A percentile compares a stretch with the other conserved stretches of the same genome.
Conservation (phyloP, 2,329 filamentous ascomycete genomes). For the Diaporthe eres region DNA sequence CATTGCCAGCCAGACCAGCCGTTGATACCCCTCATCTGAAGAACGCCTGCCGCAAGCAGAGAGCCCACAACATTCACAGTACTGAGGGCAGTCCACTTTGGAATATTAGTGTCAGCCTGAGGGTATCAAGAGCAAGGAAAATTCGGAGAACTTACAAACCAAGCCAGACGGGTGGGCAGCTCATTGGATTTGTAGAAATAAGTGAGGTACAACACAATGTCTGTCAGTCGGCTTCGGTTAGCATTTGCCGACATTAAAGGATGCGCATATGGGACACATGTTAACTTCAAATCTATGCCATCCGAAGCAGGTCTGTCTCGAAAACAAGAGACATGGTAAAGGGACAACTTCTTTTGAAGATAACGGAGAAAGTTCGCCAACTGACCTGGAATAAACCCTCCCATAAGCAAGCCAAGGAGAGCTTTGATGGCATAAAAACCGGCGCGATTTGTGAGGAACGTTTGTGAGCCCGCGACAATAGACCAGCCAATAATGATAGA, state of each 20-base stretch:
- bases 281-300: neutral
- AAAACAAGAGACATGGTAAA: neutral
- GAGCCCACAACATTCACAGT: conserved; percentile 67
- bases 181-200: conserved; percentile 84
- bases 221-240: conserved; percentile 43
- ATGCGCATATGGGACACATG: no score
- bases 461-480: conserved; percentile 49
- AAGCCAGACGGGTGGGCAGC: conserved; percentile 73
- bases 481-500: conserved; percentile 55
- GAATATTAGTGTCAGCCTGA: conserved; percentile 55
- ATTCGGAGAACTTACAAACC: conserved; percentile 27
- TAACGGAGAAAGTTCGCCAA: neutral
- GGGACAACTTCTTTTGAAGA: no score
- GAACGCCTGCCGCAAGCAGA: conserved; percentile 67
- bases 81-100: conserved; percentile 77
- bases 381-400: conserved; percentile 70
- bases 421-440: conserved; percentile 51
- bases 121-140: conserved; percentile 53
- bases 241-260: neutral
- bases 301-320: neutral
- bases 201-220: conserved; percentile 76
- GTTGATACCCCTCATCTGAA: conserved; percentile 65
- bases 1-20: conserved; percentile 60
- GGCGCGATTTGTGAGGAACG: conserved; percentile 48
- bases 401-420: conserved; percentile 64